Conservation (phyloP, 108 stramenopile species). For the Aureococcus anophagefferens region DNA sequence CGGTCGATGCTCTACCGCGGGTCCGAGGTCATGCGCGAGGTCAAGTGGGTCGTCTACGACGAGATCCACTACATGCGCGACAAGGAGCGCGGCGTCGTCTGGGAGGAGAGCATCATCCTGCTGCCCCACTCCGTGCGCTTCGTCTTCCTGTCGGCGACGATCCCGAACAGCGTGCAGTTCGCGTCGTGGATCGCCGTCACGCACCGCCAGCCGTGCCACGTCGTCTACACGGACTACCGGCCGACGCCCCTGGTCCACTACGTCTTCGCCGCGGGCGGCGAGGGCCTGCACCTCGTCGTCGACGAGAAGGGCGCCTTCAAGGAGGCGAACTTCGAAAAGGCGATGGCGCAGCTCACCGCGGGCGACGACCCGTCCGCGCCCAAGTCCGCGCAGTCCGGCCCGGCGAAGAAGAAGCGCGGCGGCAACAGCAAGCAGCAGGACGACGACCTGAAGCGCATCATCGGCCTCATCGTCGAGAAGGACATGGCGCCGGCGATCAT, state of each 20-base stretch:
- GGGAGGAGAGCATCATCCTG: slow-evolving; percentile 95
- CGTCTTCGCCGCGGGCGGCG: slow-evolving; percentile 82
- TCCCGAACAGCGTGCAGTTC: slow-evolving; percentile 89
- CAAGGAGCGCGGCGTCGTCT: slow-evolving; percentile 75
- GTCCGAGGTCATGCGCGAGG: slow-evolving; percentile 90
- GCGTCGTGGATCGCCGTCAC: slow-evolving; percentile 80
- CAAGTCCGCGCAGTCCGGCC: slow-evolving; percentile 50
- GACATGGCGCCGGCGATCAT: slow-evolving; percentile 93
- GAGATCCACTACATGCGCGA: slow-evolving; percentile 99
- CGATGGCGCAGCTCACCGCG: slow-evolving; percentile 72
- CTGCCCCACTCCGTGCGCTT: slow-evolving; percentile 81
- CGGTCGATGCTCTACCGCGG: slow-evolving; percentile 98
- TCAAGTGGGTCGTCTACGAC: slow-evolving; percentile 95
- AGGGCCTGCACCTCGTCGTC: slow-evolving; percentile 91
- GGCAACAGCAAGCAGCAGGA: slow-evolving; percentile 46
- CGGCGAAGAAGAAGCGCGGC: slow-evolving; percentile 38
- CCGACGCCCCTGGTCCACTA: slow-evolving; percentile 96
- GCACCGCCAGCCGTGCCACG: slow-evolving; percentile 98
- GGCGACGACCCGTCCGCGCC: slow-evolving; percentile 37
- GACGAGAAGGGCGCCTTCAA: slow-evolving; percentile 93
- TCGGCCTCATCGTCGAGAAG: slow-evolving; percentile 83
- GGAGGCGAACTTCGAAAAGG: slow-evolving; percentile 87
- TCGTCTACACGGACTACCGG: slow-evolving; percentile 98
- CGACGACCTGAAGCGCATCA: slow-evolving; percentile 80
- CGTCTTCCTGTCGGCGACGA: slow-evolving; percentile 96